Evolutionary conservation across 2,329 filamentous ascomycete species (phyloP), one percentile per base, ranked within the genome.

Genomic region (Aspergillus hiratsukae): DNA sequence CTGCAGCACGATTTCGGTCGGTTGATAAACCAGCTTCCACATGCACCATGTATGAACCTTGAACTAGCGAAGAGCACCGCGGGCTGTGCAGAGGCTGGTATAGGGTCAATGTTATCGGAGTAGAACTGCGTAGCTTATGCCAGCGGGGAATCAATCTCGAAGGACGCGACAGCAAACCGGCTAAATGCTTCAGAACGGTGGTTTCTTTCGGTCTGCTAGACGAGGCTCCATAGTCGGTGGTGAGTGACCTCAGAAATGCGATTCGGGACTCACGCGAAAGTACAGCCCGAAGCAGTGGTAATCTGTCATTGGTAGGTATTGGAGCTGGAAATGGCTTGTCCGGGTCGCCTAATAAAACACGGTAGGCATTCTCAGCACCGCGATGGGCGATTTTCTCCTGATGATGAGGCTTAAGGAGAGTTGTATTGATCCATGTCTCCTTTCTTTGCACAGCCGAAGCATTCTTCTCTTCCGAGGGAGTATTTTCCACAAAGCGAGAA

Each of bases 261-360:
- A 27, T n/a, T 4, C 54, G n/a, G 35, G 31, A 46, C 19, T 54
- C 45, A 28, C 40, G 28, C 2, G 48, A 25, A 35, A 59, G 35
- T 10, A 52, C 19, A 31, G 41, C 50, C n/a, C 50, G 53, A 23
- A 52, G 56, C 23, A 63, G 49, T 23, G 57, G 60, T 21, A 60
- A 48, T 3, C 54, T 60, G n/a, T 59, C 54, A 23, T 59, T 52
- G 9, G 58, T 58, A 17, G 61, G 60, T 23, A 58, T 58, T 9
- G 55, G 55, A 11, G 51, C 52, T n/a, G 60, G 61, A 40, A 59
- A 63, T 35, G 61, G 57, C 48, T 51, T 46, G 31, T 53, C 51
- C 11, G 53, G 40, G n/a, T 59, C 55, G 10, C 58, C 56, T 14
- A 60, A 27, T 9, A 53, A 35, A 23, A 55, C 31, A 21, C 31